phyloP scores from a whole-genome alignment of 2,329 filamentous ascomycete species.

The Magnaporthiopsis poae region DNA sequence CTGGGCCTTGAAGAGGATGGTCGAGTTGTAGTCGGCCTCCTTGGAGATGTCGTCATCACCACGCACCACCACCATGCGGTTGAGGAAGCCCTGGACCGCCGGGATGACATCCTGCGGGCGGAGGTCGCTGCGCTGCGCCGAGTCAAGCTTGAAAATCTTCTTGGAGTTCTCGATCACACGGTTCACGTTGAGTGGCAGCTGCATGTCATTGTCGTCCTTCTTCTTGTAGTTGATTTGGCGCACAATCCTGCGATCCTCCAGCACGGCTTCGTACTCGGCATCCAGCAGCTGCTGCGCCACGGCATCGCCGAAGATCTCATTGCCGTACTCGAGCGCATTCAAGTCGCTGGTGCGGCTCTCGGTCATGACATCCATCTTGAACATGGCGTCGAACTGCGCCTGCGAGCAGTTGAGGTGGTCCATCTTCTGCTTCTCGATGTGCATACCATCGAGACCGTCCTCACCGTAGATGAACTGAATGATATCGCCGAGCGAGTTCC shows the following conservation, averaged over 20 bases:
- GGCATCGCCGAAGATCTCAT: slow-evolving; percentile 78
- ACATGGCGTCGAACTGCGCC: slow-evolving; percentile 67
- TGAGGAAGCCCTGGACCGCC: slow-evolving; percentile 63
- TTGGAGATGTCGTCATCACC: slow-evolving; percentile 71
- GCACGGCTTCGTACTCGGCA: slow-evolving; percentile 72
- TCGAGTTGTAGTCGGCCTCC: slow-evolving; percentile 83
- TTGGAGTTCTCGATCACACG: slow-evolving; percentile 86
- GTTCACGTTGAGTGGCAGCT: slow-evolving; percentile 81
- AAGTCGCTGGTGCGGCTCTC: slow-evolving; percentile 45
- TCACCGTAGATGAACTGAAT: slow-evolving; percentile 97
- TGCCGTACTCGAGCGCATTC: slow-evolving; percentile 74
- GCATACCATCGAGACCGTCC: slow-evolving; percentile 85
- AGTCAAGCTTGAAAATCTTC: slow-evolving; percentile 82
- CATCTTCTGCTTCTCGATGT: slow-evolving; percentile 86
- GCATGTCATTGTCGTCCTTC: slow-evolving; percentile 75
- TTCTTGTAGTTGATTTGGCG: slow-evolving; percentile 56
- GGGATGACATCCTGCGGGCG: slow-evolving; percentile 81
- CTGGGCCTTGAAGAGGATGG: slow-evolving; percentile 83
- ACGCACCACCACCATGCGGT: slow-evolving; percentile 73
- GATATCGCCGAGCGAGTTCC: slow-evolving; percentile 92
- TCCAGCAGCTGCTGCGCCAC: slow-evolving; percentile 79
- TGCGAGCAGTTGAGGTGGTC: slow-evolving; percentile 77
- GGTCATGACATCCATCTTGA: slow-evolving; percentile 79
- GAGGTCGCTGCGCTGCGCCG: slow-evolving; percentile 75
- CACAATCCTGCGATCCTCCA: slow-evolving; percentile 64